These are phyloP conservation scores for Leccinum imitatum DNA, from an alignment of 768 basidiomycete genomes.

Conservation along the genomic window DNA sequence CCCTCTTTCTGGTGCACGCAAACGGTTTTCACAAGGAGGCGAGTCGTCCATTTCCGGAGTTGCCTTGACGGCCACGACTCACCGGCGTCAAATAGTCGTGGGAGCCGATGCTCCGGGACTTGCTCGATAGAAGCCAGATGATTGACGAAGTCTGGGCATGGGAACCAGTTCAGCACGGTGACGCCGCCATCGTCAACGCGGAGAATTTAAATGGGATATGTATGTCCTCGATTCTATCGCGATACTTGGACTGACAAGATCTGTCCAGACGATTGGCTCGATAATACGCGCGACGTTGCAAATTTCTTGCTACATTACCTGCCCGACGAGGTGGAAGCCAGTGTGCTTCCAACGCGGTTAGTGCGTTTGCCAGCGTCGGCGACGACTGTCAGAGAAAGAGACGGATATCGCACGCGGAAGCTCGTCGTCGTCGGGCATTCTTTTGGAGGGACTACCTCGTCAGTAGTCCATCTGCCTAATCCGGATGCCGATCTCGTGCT, in stretches of 20 bases:
- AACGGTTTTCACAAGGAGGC: constrained; percentile 91
- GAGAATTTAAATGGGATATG: constrained; percentile 56
- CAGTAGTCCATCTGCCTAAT: constrained; percentile 30
- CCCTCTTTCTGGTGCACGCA: constrained; percentile 77
- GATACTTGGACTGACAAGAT: background rate
- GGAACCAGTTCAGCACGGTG: constrained; percentile 85
- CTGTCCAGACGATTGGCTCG: constrained; percentile 69
- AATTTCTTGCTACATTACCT: constrained; percentile 73
- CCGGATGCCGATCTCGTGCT: background rate
- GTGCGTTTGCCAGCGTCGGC: constrained; percentile 45
- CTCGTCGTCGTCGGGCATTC: constrained; percentile 81
- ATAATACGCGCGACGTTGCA: constrained; percentile 74
- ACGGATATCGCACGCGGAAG: constrained; percentile 53
- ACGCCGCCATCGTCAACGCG: constrained; percentile 72
- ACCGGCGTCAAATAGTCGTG: constrained; percentile 55
- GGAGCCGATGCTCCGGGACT: constrained; percentile 61
- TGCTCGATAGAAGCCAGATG: constrained; percentile 48
- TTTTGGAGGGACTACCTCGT: constrained; percentile 78
- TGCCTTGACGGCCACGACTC: background rate
- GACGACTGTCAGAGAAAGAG: constrained; percentile 38
- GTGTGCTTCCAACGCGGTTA: constrained; percentile 52
- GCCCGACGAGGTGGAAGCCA: constrained; percentile 40
- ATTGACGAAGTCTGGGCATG: constrained; percentile 79
- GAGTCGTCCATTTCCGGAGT: constrained; percentile 14
- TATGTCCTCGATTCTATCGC: constrained; percentile 34